Conservation (phyloP, 805 yeast species). For the Starmerella potacharoeniae region DNA sequence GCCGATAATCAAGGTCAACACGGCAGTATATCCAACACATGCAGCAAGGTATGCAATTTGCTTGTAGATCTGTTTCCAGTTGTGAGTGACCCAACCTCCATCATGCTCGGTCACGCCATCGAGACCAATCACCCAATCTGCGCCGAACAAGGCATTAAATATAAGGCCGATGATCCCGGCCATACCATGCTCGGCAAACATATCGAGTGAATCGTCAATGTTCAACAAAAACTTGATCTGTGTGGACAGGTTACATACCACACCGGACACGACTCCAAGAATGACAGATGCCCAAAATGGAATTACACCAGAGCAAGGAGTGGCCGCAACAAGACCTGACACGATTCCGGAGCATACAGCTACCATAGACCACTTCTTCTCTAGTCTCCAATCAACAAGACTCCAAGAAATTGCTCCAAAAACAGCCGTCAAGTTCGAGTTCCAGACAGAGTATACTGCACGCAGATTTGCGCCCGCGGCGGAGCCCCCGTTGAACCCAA, state of each 20-base stretch:
- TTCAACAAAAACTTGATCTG: constrained; percentile 67
- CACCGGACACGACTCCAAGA: constrained; percentile 69
- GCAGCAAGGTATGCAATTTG: constrained; percentile 79
- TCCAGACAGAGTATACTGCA: constrained; percentile 82
- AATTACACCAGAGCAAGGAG: constrained; percentile 86
- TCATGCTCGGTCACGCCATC: constrained; percentile 73
- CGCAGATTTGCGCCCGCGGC: constrained; percentile 71
- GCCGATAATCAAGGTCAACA: constrained; percentile 67
- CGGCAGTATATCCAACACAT: constrained; percentile 59
- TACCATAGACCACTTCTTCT: constrained; percentile 85
- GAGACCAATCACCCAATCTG: constrained; percentile 77
- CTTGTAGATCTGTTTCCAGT: constrained; percentile 82
- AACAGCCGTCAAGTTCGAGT: constrained; percentile 80
- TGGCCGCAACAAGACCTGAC: constrained; percentile 93
- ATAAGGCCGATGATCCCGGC: constrained; percentile 86
- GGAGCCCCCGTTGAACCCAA: constrained; percentile 88
- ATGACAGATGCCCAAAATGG: constrained; percentile 86
- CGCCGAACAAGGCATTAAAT: constrained; percentile 83
- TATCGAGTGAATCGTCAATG: constrained; percentile 89
- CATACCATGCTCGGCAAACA: constrained; percentile 96
- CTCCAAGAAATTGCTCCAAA: constrained; percentile 92
- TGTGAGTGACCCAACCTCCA: constrained; percentile 89
- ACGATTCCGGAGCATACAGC: constrained; percentile 92
- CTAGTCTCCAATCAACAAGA: constrained; percentile 74
- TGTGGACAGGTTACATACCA: constrained; percentile 81